Evolutionary conservation across 2,329 filamentous ascomycete species (phyloP).

Genomic region (Phyllosticta citrichinensis): DNA sequence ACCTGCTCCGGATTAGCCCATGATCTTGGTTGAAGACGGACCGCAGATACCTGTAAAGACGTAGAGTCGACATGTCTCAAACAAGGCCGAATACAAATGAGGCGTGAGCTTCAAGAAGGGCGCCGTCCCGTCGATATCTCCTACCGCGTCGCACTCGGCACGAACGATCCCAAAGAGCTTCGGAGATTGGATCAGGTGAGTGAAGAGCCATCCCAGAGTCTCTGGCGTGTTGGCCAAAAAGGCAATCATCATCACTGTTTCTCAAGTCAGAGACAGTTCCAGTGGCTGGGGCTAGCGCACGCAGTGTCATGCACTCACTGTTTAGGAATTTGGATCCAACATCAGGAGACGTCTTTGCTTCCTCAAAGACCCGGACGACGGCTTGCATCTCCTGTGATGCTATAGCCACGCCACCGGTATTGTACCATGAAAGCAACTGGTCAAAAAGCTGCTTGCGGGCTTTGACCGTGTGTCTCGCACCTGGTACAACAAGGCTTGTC

Average conservation of each 20-base stretch:
- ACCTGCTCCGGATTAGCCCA: background rate
- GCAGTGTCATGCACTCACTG: background rate
- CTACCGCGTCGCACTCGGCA: background rate
- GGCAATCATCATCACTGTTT: background rate
- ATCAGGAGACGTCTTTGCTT: background rate
- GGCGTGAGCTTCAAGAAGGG: background rate
- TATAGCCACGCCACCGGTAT: background rate
- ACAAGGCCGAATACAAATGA: background rate
- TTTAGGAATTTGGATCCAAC: background rate
- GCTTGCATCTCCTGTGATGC: background rate
- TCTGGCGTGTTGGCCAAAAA: background rate
- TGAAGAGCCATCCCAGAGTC: background rate
- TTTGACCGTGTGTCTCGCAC: background rate
- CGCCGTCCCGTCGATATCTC: background rate
- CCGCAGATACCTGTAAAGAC: background rate
- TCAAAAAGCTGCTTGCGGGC: background rate
- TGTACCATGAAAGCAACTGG: background rate
- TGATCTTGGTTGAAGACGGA: background rate
- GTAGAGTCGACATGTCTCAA: background rate
- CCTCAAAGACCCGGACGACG: background rate
- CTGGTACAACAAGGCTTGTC: background rate
- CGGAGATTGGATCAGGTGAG: background rate
- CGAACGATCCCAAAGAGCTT: background rate
- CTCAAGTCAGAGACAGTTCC: background rate
- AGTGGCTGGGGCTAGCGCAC: background rate